These are phyloP conservation scores for Elsinoe fawcettii DNA, from an alignment of 2,329 filamentous ascomycete species.

Conservation along the genomic window DNA sequence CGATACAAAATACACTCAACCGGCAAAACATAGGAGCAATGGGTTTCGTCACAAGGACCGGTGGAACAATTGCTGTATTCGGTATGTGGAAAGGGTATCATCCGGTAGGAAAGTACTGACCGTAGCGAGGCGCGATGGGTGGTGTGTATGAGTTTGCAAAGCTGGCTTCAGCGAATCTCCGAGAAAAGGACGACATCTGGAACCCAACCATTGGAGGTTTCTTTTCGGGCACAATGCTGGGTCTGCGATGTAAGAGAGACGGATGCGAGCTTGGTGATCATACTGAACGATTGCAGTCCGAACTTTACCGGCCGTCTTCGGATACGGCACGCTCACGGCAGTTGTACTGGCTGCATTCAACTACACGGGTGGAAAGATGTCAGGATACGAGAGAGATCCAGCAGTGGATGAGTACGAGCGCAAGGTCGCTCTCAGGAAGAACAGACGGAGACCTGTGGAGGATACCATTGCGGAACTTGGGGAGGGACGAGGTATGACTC, in stretches of 20 bases:
- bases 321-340: constrained; percentile 55
- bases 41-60: constrained; percentile 72
- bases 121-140: constrained; percentile 58
- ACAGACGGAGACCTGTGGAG: constrained; percentile 64
- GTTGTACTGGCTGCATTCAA: constrained; percentile 56
- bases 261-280: neutral
- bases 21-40: constrained; percentile 73
- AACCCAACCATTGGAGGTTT: constrained; percentile 72
- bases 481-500: constrained; percentile 68
- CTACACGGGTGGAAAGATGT: constrained; percentile 56
- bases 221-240: constrained; percentile 63
- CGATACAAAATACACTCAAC: constrained; percentile 77
- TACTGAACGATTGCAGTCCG: constrained; percentile 32
- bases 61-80: constrained; percentile 61
- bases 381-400: constrained; percentile 47
- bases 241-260: constrained; percentile 57
- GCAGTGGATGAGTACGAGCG: constrained; percentile 66
- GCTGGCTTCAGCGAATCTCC: constrained; percentile 71
- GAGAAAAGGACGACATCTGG: constrained; percentile 71
- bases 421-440: constrained; percentile 66
- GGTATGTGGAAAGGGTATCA: constrained; percentile 38
- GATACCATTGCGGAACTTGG: constrained; percentile 76
- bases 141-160: constrained; percentile 71
- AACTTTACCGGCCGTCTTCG: constrained; percentile 62
- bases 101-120: constrained; percentile 1